Base-by-base conservation (phyloP, 2,329 filamentous ascomycete genomes). In the Juglanconis oblonga region DNA sequence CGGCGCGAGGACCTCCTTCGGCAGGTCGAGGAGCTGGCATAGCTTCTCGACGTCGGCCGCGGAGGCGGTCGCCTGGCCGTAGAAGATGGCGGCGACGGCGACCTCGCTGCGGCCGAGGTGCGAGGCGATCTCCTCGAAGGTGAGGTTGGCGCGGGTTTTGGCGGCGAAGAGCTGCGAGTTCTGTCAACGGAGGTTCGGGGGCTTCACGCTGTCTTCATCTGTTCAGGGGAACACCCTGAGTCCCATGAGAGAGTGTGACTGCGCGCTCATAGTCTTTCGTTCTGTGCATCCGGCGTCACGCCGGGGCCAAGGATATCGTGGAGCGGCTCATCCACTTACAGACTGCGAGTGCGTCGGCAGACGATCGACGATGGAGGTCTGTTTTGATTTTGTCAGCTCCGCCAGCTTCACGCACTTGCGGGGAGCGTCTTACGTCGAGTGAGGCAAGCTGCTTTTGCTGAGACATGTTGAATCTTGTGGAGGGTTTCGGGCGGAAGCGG, bases 31-130 rank as follows among this genome's bases (percentile, higher is more conserved):
- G 63, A 86, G 73, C 65, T 80, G 76, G 1, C 89, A 83, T 1
- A 97, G 84, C 59, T 79, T 76, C 48, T 79, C 79, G 24, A 83
- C 79, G 52, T 84, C 82, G 31, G 79, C 77, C 4, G 75, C 69
- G 0, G 79, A 78, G 0, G 81, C 81, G 36, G 78, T 75, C 2
- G 81, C 81, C 67, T 85, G 82, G 35, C 93, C 93, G 73, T 97
- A 97, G 82, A 97, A 97, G 64, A 97, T 79, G 2, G 92, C 92
- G 2, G 93, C 93, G 3, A 90, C 85, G 45, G 91, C 91, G 47
- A 97, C 90, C 76, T 97, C 90, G 70, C 88, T 87, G 64, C 92
- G 89, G 64, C 86, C 87, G 58, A 97, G 81, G 35, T 87, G 80
- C 66, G 86, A 76, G 55, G 86, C 91, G 69, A 97, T 92, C 48